Base-by-base conservation (phyloP, 257 asterid species). In the Fraxinus excelsior region DNA sequence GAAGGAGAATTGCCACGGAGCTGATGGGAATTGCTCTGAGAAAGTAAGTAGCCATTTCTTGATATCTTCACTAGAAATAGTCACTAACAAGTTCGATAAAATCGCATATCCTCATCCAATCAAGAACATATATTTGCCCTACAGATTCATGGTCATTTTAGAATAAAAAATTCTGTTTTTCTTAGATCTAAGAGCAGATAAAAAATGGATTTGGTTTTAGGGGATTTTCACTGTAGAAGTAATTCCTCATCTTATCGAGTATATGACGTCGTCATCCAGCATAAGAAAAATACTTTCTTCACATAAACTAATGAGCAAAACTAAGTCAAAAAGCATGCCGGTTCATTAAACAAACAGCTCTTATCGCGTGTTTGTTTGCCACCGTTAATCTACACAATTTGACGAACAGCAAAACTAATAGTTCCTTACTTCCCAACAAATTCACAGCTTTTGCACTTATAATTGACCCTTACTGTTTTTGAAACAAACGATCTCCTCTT, bases 21-120 rank as follows among this genome's bases (percentile, higher is more conserved):
- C 85, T 81, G 92, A 91, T 64, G 86, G 91, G 26, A 88, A 85
- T 76, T 82, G 78, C 64, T 84, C 86, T 67, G 86, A 80, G 70
- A 90, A 89, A 79, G 98, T 94, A 78, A 21, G 94, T 75, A 10
- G 18, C 16, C 5, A 26, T 73, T 38, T 79, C 69, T 66, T 72
- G 0, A 26, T 32, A 38, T 73, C 78, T 58, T 74, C 12, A 37
- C 26, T 53, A 42, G 13, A 12, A 42, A 5, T 42, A 12, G 5
- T 13, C 51, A 11, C 64, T 53, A 18, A 51, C 60, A 51, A 51
- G 8, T 19, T 53, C 12, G 25, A 53, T 7, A 18, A 53, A n/a
- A 19, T 53, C 10, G 10, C 5, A 21, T 28, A 53, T n/a, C 28
- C 25, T n/a, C 64, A 18, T 18, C 64, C 9, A 51, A 19, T 53